Percentiles rank a stretch among this genome's conserved stretches.
phyloP scores from a whole-genome alignment of 2,329 filamentous ascomycete species.

The Sclerotinia trifoliorum region DNA sequence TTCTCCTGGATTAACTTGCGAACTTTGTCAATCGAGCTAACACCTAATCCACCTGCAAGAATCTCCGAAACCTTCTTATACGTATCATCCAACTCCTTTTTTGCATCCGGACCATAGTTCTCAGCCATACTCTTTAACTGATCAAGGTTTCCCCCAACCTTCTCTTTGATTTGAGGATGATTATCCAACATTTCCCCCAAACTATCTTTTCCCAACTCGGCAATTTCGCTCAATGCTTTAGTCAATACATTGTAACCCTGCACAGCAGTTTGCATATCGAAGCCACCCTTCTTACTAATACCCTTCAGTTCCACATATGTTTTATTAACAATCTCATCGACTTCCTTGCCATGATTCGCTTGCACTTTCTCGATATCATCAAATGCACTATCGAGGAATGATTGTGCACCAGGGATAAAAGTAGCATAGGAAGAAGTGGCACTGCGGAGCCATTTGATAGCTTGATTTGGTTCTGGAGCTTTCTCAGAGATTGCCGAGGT shows the following conservation, averaged over 20 bases:
- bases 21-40: slow-evolving; percentile 54
- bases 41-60: slow-evolving; percentile 58
- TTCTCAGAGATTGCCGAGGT: slow-evolving; percentile 59
- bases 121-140: slow-evolving; percentile 69
- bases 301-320: slow-evolving; percentile 67
- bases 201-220: slow-evolving; percentile 61
- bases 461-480: slow-evolving; percentile 65
- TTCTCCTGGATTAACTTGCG: slow-evolving; percentile 68
- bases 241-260: slow-evolving; percentile 62
- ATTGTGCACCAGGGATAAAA: slow-evolving; percentile 68
- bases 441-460: slow-evolving; percentile 62
- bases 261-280: slow-evolving; percentile 61
- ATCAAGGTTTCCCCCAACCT: slow-evolving; percentile 65
- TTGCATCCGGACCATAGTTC: slow-evolving; percentile 70
- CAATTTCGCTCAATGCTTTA: slow-evolving; percentile 59
- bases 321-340: slow-evolving; percentile 65
- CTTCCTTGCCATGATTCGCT: slow-evolving; percentile 66
- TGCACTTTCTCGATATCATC: slow-evolving; percentile 68
- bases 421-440: slow-evolving; percentile 67
- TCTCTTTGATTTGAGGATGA: slow-evolving; percentile 70
- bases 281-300: slow-evolving; percentile 53
- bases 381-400: slow-evolving; percentile 68
- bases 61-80: slow-evolving; percentile 66
- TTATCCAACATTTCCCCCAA: slow-evolving; percentile 66
- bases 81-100: slow-evolving; percentile 72